Evolutionary conservation across 805 yeast genomes (phyloP), one percentile per base, ranked within the genome.

Genomic region (Kluyveromyces wickerhamii): DNA sequence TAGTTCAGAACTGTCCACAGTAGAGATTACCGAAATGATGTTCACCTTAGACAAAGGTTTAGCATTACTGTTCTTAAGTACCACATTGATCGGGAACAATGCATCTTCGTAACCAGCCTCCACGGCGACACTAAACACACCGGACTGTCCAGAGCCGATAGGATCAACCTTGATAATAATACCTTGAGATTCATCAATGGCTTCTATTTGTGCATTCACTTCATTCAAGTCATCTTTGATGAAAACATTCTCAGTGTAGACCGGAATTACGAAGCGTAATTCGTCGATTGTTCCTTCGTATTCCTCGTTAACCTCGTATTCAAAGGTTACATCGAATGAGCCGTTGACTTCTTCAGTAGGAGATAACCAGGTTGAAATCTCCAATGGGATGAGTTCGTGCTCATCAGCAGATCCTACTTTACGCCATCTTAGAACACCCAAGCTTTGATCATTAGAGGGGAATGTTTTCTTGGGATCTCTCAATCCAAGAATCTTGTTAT

Each of bases 341-440:
- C 74, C 74, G 29, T 72, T 76, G 9, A 29, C 30, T 39, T 77
- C 70, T 23, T 75, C 74, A 38, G 71, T 69, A 36, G 71, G 67
- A 31, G 77, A 66, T 34, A 86, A 79, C 98, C 98, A 89, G 25
- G 88, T 78, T 25, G 89, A 79, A 44, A 92, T 67, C 30, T 73
- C 67, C 35, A 89, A 59, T 21, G 97, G 97, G 21, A 72, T 63
- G 27, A 60, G 51, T 13, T 51, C 38, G 37, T 69, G 67, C 30
- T 75, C 77, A 40, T 77, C 85, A 19, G 65, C 67, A 42, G 73
- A 71, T 22, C 81, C 83, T 27, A 67, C 69, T 29, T 79, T 78
- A 58, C 86, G 79, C 97, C 95, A 89, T 69, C 95, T 80, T 50
- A 92, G 72, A 20, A 89, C 94, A 44, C 95, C 94, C 46, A 89